A percentile compares a stretch with the other conserved stretches of the same genome.
phyloP scores from a whole-genome alignment of 371 early-diverging fungal genomes.

The Capniomyces stellatus region DNA sequence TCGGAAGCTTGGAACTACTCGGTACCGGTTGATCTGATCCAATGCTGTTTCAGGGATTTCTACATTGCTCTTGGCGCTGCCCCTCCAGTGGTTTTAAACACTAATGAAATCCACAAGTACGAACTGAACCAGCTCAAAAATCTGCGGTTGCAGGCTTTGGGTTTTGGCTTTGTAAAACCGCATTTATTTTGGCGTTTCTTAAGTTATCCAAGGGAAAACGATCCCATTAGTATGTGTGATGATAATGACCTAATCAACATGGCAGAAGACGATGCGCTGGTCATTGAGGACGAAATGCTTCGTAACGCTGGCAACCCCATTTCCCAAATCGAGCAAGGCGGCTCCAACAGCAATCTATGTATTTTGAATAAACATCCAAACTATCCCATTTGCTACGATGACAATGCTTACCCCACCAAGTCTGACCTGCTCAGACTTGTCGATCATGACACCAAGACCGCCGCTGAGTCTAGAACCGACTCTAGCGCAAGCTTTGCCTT shows the following conservation, averaged over 20 bases:
- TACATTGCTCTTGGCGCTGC: background rate
- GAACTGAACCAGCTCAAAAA: background rate
- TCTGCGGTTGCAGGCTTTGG: background rate
- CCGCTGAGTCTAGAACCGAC: too few relatives aligned
- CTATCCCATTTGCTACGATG: too few relatives aligned
- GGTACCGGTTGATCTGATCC: background rate
- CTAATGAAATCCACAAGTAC: background rate
- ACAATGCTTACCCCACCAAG: too few relatives aligned
- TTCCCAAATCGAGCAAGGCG: too few relatives aligned
- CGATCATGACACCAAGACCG: too few relatives aligned
- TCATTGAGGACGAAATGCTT: background rate
- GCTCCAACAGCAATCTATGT: too few relatives aligned
- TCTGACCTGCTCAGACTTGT: too few relatives aligned
- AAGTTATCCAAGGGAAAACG: background rate
- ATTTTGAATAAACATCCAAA: too few relatives aligned
- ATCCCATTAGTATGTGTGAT: background rate
- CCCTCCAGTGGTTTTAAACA: background rate
- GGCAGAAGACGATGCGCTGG: slow-evolving; percentile 4
- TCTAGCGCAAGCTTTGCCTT: too few relatives aligned
- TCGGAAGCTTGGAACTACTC: background rate
- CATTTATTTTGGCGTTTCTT: background rate
- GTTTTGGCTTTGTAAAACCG: background rate
- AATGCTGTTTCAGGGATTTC: slow-evolving; percentile 1
- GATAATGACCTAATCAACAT: background rate
- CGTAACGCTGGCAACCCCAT: too few relatives aligned